These are phyloP conservation scores for Perkinsus marinus DNA, from an alignment of 169 alveolate species.

Conservation along the genomic window DNA sequence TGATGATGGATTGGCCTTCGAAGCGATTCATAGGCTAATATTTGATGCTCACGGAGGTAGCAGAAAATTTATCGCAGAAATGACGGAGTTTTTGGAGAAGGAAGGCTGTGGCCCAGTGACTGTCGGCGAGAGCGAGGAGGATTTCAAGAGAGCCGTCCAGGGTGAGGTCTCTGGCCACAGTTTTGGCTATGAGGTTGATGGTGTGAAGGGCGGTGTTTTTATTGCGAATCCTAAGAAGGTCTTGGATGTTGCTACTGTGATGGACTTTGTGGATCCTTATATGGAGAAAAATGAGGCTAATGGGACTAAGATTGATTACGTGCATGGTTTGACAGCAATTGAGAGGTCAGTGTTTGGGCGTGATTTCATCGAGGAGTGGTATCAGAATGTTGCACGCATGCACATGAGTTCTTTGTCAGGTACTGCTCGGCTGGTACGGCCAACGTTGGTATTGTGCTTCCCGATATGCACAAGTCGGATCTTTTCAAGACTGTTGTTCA, in stretches of 20 bases:
- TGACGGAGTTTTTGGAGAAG: neutral
- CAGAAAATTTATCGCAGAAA: neutral
- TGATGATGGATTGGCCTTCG: constrained; percentile 34
- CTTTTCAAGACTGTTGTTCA: constrained; percentile 24
- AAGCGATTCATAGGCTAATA: constrained; percentile 40
- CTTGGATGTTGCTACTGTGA: neutral
- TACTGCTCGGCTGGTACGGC: neutral
- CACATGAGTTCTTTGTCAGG: neutral
- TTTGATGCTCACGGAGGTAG: constrained; percentile 19
- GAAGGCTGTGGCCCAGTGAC: neutral
- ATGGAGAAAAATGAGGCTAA: neutral
- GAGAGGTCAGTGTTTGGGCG: neutral
- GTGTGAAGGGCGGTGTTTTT: neutral
- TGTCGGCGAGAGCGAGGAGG: neutral
- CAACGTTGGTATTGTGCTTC: neutral
- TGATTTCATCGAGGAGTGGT: too few species aligned
- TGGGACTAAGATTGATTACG: neutral
- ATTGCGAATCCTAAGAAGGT: neutral
- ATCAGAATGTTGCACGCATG: neutral
- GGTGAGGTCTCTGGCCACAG: neutral
- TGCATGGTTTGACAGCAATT: neutral
- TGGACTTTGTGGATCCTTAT: neutral
- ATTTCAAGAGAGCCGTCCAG: neutral
- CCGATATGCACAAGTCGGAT: constrained; percentile 23
- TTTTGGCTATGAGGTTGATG: neutral